Base-by-base conservation (phyloP, 805 yeast genomes). In the Myxozyma lipomycoides region DNA sequence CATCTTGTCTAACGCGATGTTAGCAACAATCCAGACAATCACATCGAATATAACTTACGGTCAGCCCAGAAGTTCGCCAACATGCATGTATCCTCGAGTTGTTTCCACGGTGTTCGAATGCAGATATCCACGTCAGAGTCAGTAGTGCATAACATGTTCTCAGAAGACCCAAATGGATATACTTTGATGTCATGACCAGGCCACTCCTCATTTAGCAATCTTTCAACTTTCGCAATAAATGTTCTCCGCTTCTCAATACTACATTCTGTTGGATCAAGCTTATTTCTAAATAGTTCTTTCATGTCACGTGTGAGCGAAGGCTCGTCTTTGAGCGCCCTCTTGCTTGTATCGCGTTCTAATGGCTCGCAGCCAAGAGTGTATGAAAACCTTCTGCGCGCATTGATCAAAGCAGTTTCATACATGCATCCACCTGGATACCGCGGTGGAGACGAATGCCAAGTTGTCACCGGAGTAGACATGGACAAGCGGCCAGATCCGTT, bases 51-150 rank as follows among this genome's bases (percentile, higher is more conserved):
- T 3, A 18, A 46, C 60, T 35, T 28, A 55, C 58, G 55, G 1
- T 46, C 26, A 6, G 59, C 50, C 59, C 59, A 55, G 19, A 55
- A 55, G 19, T 38, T 22, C 15, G 59, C 52, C 18, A 55, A 51
- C 54, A 48, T 52, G 51, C 59, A 55, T 12, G 55, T 50, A 36
- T 59, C 51, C 36, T 54, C 58, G 41, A 54, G 21, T 18, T 40
- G 40, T 17, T 48, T 40, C 53, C 49, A 43, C 4, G 52, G 34
- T 23, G 62, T 55, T 15, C 47, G 35, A 25, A 61, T 61, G 44
- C 64, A 61, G 17, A 61, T 44, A 39, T 61, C 64, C 6, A 61
- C 51, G 41, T 61, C 64, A 12, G 63, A 56, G 22, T 45, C 56
- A 19, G 39, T 34, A 5, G 62, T 41, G 32, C 58, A 57, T 24